Evolutionary conservation across 176 grass and related monocot genomes (phyloP).

Genomic region (Hsuehochloa calcarea): DNA sequence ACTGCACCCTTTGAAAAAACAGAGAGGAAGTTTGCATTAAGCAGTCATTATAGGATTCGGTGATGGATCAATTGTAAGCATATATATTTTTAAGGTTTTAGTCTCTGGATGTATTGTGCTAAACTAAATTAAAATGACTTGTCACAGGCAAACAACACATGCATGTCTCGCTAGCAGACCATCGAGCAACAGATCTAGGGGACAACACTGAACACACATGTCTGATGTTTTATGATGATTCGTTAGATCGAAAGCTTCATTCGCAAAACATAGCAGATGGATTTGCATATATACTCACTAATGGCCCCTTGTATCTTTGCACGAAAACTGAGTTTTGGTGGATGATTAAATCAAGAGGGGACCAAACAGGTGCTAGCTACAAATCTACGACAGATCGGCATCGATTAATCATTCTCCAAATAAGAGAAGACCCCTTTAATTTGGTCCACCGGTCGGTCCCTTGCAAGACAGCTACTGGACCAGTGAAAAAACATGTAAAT

Average conservation of each 20-base stretch:
- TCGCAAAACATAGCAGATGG: not conserved
- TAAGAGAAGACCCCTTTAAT: not conserved
- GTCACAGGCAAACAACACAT: not conserved
- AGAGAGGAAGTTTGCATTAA: not conserved
- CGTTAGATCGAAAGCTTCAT: not conserved
- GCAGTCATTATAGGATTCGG: not conserved
- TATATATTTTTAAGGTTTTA: not conserved
- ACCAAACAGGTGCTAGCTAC: not conserved
- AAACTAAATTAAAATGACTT: not conserved
- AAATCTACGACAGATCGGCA: not conserved
- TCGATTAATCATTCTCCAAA: not conserved
- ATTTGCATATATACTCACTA: not conserved
- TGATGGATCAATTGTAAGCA: not conserved
- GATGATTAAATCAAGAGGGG: not conserved
- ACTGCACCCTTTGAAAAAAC: not conserved
- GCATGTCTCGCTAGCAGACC: not conserved
- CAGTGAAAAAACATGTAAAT: not conserved
- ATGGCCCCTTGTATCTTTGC: not conserved
- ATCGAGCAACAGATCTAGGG: not conserved
- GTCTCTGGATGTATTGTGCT: not conserved
- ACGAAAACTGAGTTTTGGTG: not conserved
- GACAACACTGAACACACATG: too few species aligned
- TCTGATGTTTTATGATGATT: not conserved
- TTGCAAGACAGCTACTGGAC: not conserved
- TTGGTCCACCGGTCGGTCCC: not conserved